Evolutionary conservation across 140 eudicot species (phyloP), one percentile per base, ranked within the genome.

Genomic region (Flaveria floridana): DNA sequence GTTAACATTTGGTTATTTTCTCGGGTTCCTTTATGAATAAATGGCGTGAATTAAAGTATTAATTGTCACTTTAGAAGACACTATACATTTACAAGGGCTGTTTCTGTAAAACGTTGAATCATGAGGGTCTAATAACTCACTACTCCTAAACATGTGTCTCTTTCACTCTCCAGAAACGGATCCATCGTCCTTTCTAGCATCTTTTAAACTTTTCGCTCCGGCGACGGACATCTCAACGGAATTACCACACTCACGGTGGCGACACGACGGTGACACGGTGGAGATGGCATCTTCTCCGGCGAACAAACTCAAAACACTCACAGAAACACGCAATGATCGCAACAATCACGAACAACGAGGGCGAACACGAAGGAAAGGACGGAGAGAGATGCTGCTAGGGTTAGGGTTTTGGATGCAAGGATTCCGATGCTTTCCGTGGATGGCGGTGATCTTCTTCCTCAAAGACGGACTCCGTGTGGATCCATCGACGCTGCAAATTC

Each of bases 381-480:
- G 70, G n/a, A 53, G 86, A 76, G 82, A 72, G 77, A 47, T 87
- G 73, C 19, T 94, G 65, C 25, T 94, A 51, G 97, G 89, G 25
- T 44, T 94, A 70, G 99, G 99, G 68, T 94, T 59, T 67, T 90
- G 80, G 85, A 88, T 90, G 66, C 99, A 94, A 78, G 99, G 99
- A 6, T 82, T 94, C 53, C 83, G 99, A 70, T 90, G 99, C 44
- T 88, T 86, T 12, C 99, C 99, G 47, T 94, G 97, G 99, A 71
- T 84, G 83, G 94, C 82, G 2, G 96, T 94, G 5, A 82, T 50
- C 26, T 94, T 88, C 78, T 94, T 88, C 80, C 87, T 94, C 1
- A 94, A 94, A 68, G 96, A 94, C 77, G 88, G 87, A 6, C 77
- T 90, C 39, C 83, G 63, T 56, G 76, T 93, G 25, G 95, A 85